Evolutionary conservation across 1,284 basidiomycete species (phyloP).

Genomic region (Sporisorium sorghi): DNA sequence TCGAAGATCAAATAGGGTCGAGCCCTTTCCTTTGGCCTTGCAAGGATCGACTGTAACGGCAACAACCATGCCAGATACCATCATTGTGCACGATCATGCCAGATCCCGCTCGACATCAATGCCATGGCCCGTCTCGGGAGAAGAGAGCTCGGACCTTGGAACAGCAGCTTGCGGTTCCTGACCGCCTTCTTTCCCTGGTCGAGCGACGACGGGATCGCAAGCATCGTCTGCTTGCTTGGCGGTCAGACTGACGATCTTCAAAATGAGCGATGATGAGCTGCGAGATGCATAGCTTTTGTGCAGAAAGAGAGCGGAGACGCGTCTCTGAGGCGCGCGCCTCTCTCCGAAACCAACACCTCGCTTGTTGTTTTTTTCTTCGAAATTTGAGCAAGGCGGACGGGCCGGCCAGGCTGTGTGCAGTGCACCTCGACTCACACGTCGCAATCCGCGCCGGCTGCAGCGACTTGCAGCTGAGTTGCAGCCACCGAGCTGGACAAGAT

Average conservation of each 20-base stretch:
- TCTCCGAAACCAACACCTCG: slow-evolving; percentile 38
- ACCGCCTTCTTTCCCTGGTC: background rate
- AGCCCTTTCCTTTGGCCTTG: background rate
- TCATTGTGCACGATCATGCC: slow-evolving; percentile 25
- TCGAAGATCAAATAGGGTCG: slow-evolving; percentile 14
- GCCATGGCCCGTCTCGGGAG: background rate
- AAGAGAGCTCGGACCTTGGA: background rate
- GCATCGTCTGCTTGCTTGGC: no score
- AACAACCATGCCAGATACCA: slow-evolving; percentile 18
- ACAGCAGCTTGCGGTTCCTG: slow-evolving; percentile 4
- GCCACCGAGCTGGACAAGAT: no score
- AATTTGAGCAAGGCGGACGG: background rate
- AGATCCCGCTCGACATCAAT: background rate
- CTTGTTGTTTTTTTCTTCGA: background rate
- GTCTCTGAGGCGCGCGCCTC: background rate
- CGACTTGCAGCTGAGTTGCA: background rate
- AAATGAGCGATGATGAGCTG: slow-evolving; percentile 12
- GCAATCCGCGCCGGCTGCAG: slow-evolving; percentile 14
- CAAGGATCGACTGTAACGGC: background rate
- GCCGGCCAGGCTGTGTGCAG: slow-evolving; percentile 20
- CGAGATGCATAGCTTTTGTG: slow-evolving; percentile 38
- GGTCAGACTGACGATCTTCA: no score
- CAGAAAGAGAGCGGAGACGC: background rate
- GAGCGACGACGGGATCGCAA: background rate
- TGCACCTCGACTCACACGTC: slow-evolving; percentile 17